Evolutionary conservation across 352 stramenopile species (phyloP), one percentile per base, ranked within the genome.

Genomic region (Pythium scleroteichum): DNA sequence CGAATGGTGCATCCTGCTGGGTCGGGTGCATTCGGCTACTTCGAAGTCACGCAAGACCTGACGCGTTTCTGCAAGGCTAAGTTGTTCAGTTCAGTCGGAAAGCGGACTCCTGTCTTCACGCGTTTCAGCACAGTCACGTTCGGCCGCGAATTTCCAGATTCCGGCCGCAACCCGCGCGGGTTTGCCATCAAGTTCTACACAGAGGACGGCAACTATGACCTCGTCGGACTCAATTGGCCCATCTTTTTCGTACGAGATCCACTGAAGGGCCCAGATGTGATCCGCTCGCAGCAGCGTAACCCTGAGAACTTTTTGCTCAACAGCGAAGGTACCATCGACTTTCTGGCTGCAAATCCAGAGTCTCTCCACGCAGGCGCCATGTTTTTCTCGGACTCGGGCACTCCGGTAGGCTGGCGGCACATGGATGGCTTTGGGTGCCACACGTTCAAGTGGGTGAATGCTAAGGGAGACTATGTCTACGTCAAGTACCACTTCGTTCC

Each of bases 101-200:
- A 69, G 55, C 44, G 64, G 51, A 69, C 62, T 4, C 62, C 62
- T 7, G 52, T 69, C 17, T 69, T 65, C 24, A 61, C 50, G 16
- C 54, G 62, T 4, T 69, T 69, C 42, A 69, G 62, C 42, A 69
- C 62, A 0, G 62, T 64, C 20, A 69, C 62, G 6, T 69, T 69
- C 39, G 62, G 62, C 14, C 49, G 49, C 2, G 62, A 69, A 50
- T 69, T 69, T 41, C 62, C 62, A 1, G 62, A 69, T 26, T 46
- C 62, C 1, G 62, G 62, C 9, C 86, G 92, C 10, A 92, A 98
- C 60, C 87, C 88, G 3, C 75, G 92, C 19, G 92, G 92, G 2
- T 98, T 97, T 66, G 88, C 92, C 4, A 76, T 98, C 39, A 98
- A 98, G 71, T 97, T 97, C 58, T 97, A 97, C 78, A 97, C 89